Evolutionary conservation across 1,284 basidiomycete genomes (phyloP).

Genomic region (Leccinum huronense): DNA sequence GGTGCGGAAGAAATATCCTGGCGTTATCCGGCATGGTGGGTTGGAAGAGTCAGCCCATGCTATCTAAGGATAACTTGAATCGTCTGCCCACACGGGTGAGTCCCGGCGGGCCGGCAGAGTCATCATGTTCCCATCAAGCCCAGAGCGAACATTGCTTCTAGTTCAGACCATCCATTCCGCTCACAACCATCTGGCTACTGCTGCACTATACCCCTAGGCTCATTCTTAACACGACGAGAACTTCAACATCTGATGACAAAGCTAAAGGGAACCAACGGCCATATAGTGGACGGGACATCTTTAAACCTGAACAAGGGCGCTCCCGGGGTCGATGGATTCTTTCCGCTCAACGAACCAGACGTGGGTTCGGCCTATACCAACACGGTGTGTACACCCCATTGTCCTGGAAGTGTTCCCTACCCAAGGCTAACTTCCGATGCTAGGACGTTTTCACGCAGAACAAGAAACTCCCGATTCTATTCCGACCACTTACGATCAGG

Average conservation of each 20-base stretch:
- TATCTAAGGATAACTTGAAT: neutral
- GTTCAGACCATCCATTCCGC: neutral
- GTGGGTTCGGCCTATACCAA: conserved; percentile 52
- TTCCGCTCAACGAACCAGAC: conserved; percentile 60
- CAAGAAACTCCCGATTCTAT: conserved; percentile 55
- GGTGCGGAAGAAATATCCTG: conserved; percentile 40
- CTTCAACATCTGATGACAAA: neutral
- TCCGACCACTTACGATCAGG: conserved; percentile 65
- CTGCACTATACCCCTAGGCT: neutral
- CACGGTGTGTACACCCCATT: conserved; percentile 29
- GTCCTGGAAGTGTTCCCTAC: neutral
- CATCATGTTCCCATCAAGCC: conserved; percentile 1
- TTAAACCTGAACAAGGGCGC: conserved; percentile 47
- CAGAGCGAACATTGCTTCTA: neutral
- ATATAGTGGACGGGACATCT: conserved; percentile 3
- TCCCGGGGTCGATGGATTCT: conserved; percentile 50
- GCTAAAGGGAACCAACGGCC: neutral
- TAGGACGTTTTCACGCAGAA: conserved; percentile 47
- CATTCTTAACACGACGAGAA: neutral
- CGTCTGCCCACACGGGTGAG: neutral
- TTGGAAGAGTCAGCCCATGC: neutral
- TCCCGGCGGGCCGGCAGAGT: neutral
- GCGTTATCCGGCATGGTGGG: conserved; percentile 29
- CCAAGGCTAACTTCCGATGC: neutral
- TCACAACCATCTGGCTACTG: neutral